Base-by-base conservation (phyloP, 345 rosid species). In the Citrus unshiu region DNA sequence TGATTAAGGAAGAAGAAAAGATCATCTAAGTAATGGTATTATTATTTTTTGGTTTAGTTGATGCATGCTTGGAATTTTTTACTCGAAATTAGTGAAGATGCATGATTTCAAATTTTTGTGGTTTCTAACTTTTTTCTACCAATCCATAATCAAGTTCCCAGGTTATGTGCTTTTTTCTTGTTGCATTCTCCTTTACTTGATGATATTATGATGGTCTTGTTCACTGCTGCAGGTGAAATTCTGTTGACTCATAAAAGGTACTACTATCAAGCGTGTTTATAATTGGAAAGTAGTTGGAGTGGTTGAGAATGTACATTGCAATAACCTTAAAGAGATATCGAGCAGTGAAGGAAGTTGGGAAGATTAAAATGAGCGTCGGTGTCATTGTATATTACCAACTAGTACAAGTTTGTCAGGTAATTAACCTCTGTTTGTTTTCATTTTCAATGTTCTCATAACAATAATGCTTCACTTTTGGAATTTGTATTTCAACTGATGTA, bases 341-440 rank as follows among this genome's bases (percentile, higher is more conserved):
- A 84, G 86, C 89, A 68, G 85, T 89, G 80, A 92, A 94, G 83
- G 93, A 88, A 83, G 88, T 91, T 30, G 94, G 92, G 77, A 91
- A 89, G 72, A 86, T 92, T 94, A 92, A 87, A 81, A 94, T 94
- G 97, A 88, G 80, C 78, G 89, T 88, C 74, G 87, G 97, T 81
- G 80, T 94, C 76, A 77, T 90, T 86, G 88, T 87, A 24, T 89
- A 85, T 84, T 90, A 87, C 86, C 95, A 89, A 83, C 84, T 84
- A 83, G 87, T 92, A 86, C 95, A 91, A 92, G 90, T 92, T 92
- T 94, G 97, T 84, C 97, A 94, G 95, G 98, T 92, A 86, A 82
- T 9, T 37, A 43, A 62, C 7, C 22, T 22, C 59, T 68, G 10
- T 49, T 32, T 78, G 37, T 54, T 78, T 24, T 6, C 19, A 7